Conservation (phyloP, 1,139 yeast species). For the Pichia sp. region DNA sequence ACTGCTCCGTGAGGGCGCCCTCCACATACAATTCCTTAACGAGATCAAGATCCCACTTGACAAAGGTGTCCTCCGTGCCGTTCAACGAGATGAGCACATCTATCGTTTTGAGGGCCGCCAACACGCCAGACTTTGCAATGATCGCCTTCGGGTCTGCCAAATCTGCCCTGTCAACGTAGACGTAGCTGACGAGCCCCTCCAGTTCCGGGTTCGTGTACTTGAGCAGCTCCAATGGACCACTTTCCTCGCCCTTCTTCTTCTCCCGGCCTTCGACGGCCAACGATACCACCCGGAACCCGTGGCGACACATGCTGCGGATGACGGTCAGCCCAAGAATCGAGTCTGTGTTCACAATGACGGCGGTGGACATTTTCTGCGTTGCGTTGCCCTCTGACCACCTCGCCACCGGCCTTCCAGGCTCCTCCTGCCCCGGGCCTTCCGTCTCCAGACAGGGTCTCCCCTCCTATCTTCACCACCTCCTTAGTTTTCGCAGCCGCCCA, state of each 20-base stretch:
- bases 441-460: not conserved
- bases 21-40: conserved; percentile 1
- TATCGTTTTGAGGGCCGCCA: not conserved
- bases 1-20: not conserved
- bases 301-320: not conserved
- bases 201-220: conserved; percentile 15
- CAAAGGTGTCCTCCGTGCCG: conserved; percentile 5
- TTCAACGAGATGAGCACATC: conserved; percentile 13
- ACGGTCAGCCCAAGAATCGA: conserved; percentile 9
- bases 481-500: not conserved
- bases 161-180: not conserved
- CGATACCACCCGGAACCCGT: conserved; percentile 8
- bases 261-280: not conserved
- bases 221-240: not conserved
- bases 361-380: conserved; percentile 4
- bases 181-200: not conserved
- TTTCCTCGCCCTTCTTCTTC: no score
- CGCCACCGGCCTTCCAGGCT: no score
- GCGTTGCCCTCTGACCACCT: no score
- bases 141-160: conserved; percentile 1
- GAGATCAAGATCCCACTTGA: conserved; percentile 15
- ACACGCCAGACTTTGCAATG: not conserved
- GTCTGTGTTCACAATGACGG: conserved; percentile 13
- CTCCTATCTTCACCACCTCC: not conserved
- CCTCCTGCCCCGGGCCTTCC: not conserved